A percentile compares a stretch with the other conserved stretches of the same genome.
Evolutionary conservation across 1,284 basidiomycete species (phyloP).

Genomic region (Schizophyllum amplum): DNA sequence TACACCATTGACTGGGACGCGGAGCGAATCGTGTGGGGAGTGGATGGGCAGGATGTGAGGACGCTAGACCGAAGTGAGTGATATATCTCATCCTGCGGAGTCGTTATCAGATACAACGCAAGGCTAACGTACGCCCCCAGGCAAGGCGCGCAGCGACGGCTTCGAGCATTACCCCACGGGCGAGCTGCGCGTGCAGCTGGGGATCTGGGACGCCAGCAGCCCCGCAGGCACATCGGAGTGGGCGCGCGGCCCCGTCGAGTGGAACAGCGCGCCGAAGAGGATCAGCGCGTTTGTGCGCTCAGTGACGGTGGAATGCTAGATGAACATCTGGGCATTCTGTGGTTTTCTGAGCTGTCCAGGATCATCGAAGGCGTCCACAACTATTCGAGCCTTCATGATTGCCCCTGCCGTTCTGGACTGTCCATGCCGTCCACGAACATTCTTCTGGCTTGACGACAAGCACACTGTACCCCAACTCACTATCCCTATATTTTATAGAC

Average conservation of each 20-base stretch:
- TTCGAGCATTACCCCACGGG: conserved; percentile 16
- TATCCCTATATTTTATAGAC: too few relatives aligned
- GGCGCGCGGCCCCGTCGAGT: conserved; percentile 39
- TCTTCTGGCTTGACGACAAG: too few relatives aligned
- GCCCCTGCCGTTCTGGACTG: too few relatives aligned
- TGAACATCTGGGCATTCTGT: too few relatives aligned
- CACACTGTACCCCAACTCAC: too few relatives aligned
- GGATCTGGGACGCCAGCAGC: conserved; percentile 42
- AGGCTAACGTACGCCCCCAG: background rate
- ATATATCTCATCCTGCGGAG: background rate
- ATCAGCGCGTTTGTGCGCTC: conserved; percentile 31
- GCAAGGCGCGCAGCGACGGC: conserved; percentile 7
- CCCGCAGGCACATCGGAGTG: conserved; percentile 36
- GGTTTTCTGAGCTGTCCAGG: too few relatives aligned
- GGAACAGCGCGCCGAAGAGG: conserved; percentile 24
- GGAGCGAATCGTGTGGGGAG: conserved; percentile 33
- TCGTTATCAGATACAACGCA: too few relatives aligned
- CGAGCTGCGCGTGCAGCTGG: conserved; percentile 27
- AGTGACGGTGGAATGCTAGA: conserved; percentile 30
- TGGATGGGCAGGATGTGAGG: conserved; percentile 30
- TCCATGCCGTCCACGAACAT: too few relatives aligned
- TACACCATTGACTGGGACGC: conserved; percentile 37
- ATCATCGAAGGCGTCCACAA: too few relatives aligned
- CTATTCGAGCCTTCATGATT: too few relatives aligned
- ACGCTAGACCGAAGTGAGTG: conserved; percentile 29